Base-by-base conservation (phyloP, 1,139 yeast species). In the Kurtzmaniella natalensis region DNA sequence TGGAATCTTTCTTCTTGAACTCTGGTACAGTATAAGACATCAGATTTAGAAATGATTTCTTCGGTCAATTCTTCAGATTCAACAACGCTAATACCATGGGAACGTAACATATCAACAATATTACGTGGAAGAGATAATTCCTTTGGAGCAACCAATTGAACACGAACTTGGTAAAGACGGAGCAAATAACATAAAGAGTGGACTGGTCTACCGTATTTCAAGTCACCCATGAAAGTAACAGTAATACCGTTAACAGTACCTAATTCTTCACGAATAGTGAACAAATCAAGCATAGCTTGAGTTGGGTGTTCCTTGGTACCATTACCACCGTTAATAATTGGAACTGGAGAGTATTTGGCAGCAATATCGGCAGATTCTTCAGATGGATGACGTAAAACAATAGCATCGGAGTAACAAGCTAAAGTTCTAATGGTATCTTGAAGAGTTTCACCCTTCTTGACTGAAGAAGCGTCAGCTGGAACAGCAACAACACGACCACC, bases 201-300 rank as follows among this genome's bases (percentile, higher is more conserved):
- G 34, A 94, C 97, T 45, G 99, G 95, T 70, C 99, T 83, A 40
- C 99, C 98, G 55, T 87, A 86, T 62, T 87, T 87, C 75, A 94
- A 77, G 59, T 94, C 99, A 56, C 99, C 99, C 95, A 94, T 89
- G 62, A 94, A 94, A 7, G 99, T 94, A 45, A 94, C 94, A 30
- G 96, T 88, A 55, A 94, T 83, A 57, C 97, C 97, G 58, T 94
- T 94, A 34, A 94, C 97, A 39, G 97, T 87, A 59, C 99, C 99
- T 47, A 94, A 74, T 67, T 94, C 99, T 66, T 94, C 99, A 68
- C 99, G 85, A 51, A 94, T 94, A 37, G 99, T 94, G 75, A 92
- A 94, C 63, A 94, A 71, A 57, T 94, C 99, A 52, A 94, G 72
- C 70, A 94, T 83, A 2, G 98, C 98, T 67, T 94, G 99, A 18